Evolutionary conservation across 2,329 filamentous ascomycete genomes (phyloP), one percentile per base, ranked within the genome.

Genomic region (Amauroascus verrucosus): DNA sequence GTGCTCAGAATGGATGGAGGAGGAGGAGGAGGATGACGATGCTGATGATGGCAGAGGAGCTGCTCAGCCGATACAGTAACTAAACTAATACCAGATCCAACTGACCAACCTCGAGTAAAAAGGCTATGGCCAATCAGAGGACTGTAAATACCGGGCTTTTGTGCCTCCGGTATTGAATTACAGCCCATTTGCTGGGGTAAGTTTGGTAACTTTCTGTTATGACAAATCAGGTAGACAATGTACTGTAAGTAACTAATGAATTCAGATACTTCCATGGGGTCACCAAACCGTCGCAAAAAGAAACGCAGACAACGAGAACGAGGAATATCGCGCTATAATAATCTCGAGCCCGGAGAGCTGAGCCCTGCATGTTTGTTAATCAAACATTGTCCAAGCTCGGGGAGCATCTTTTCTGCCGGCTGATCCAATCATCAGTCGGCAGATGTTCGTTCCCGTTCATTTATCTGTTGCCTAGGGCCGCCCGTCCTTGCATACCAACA

Each of bases 401-500:
- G 18, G 35, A 18, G 14, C 35, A 18, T 5, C 6, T 18, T 38
- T 5, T 38, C 35, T 38, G 35, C 9, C 13, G 35, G 5, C 35
- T 38, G 35, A 20, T n/a, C 38, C 38, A 43, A 43, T 43, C 38
- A 43, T 24, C 38, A 43, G 6, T 9, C 26, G 9, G 4, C 26
- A 30, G 26, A 30, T 30, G 26, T 30, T 30, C 26, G 5, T 4
- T 43, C 8, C 18, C 14, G 6, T 26, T 48, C 18, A 37, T 48
- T 35, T 35, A 48, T 48, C 32, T 37, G 45, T 28, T 48, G 28
- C 45, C 45, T 48, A n/a, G 32, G 14, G 13, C n/a, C n/a, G n/a
- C 16, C 45, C 30, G 44, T n/a, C 45, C 18, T 8, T 24, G 45
- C 45, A 35, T 6, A 24, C 30, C 14, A 32, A 28, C 45, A 48